A percentile compares a stretch with the other conserved stretches of the same genome.
Evolutionary conservation across 257 asterid genomes (phyloP).

Genomic region (Penstemon eatonii): DNA sequence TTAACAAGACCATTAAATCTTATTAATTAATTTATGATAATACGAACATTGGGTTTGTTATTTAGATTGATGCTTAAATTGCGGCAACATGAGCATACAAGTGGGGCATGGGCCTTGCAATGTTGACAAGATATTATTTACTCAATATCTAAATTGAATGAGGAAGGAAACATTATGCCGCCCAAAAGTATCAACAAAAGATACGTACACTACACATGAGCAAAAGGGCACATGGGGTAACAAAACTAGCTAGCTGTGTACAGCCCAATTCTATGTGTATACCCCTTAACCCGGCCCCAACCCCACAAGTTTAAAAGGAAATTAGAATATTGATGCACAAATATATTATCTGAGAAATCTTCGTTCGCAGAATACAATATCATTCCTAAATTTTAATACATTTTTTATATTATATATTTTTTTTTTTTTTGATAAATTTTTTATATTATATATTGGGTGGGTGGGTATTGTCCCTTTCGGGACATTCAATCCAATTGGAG

Average conservation of each 20-base stretch:
- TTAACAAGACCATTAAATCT: conserved; percentile 15
- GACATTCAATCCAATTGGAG: too few relatives aligned
- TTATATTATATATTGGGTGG: background rate
- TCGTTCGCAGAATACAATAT: background rate
- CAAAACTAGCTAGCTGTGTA: conserved; percentile 35
- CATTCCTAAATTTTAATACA: background rate
- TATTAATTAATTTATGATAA: background rate
- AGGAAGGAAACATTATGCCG: conserved; percentile 36
- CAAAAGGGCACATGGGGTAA: conserved; percentile 39
- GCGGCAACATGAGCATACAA: conserved; percentile 29
- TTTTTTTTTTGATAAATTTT: background rate
- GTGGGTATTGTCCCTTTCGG: too few relatives aligned
- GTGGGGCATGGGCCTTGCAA: background rate
- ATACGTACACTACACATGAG: conserved; percentile 8
- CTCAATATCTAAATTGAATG: background rate
- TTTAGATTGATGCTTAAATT: conserved; percentile 24
- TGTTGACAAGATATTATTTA: background rate
- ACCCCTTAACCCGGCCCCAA: background rate
- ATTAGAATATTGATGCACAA: background rate
- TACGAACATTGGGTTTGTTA: too few relatives aligned
- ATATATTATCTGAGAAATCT: background rate
- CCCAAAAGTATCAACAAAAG: conserved; percentile 30
- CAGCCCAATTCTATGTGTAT: conserved; percentile 19
- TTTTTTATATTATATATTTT: background rate
- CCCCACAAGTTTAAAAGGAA: background rate